Base-by-base conservation (phyloP, 2,329 filamentous ascomycete genomes). In the Calonectria hongkongensis region DNA sequence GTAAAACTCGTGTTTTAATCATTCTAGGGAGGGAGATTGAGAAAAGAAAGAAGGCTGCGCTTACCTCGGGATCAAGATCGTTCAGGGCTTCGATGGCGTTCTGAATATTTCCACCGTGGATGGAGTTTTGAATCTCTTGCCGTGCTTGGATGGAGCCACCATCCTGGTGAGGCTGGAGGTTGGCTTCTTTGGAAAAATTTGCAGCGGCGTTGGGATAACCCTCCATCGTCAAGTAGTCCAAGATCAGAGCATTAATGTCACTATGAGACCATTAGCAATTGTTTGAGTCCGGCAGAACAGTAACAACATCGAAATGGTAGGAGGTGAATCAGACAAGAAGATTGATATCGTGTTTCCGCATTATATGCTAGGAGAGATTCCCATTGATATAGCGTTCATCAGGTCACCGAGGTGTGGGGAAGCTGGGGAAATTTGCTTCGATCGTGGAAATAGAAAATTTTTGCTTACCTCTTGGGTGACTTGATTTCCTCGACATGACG, bases 341-440 rank as follows among this genome's bases (percentile, higher is more conserved):
- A 84, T 83, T 79, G 74, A 83, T 84, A 94, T 93, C 89, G 87
- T 89, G 85, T 92, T 92, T 99, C 97, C 93, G 94, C 97, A 99
- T 90, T 86, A 84, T 87, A 88, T 91, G 90, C 94, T 98, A 95
- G 94, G 97, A 99, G 97, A 99, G 97, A 99, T 99, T 99, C 97
- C 97, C 97, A 99, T 98, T 97, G 93, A 94, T 93, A 92, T 89
- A 87, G 87, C 89, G 88, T 94, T 97, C 96, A 98, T 98, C 89
- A 92, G 88, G 80, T 87, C 76, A 77, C 75, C 62, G 15, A 30
- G 27, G 43, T 48, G 33, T 43, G 10, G 13, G 66, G 39, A 56
- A 10, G 39, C 13, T n/a, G n/a, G 28, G 41, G 43, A 47, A 51
- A 51, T 27, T 45, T 63, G 21, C 6, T 56, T 39, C 58, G 51